A percentile compares a stretch with the other conserved stretches of the same genome.
Evolutionary conservation across 176 grass and related monocot species (phyloP).

Genomic region (Cocos nucifera): DNA sequence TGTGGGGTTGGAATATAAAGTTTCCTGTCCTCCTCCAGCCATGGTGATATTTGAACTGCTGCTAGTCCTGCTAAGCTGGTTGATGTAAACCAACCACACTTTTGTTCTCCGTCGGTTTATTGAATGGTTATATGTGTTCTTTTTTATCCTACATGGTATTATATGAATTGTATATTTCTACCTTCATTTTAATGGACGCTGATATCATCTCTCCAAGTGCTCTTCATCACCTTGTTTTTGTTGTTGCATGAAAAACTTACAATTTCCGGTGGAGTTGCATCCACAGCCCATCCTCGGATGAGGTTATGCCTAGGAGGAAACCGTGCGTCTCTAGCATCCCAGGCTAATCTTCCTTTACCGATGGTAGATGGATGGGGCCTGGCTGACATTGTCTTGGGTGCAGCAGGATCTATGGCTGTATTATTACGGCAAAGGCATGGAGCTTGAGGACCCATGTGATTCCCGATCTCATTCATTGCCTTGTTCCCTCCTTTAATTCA

Average conservation of each 20-base stretch:
- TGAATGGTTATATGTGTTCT: neutral
- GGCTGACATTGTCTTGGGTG: neutral
- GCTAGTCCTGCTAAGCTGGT: neutral
- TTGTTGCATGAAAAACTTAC: neutral
- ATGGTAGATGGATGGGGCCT: neutral
- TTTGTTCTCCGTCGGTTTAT: neutral
- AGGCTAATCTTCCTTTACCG: neutral
- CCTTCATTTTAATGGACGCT: neutral
- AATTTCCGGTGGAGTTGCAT: neutral
- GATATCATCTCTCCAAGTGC: neutral
- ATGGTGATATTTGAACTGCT: neutral
- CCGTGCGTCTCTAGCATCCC: neutral
- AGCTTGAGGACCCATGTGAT: neutral
- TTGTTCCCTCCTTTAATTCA: neutral
- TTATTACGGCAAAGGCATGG: neutral
- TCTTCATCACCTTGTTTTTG: neutral
- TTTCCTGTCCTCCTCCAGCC: conserved; percentile 4
- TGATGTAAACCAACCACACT: neutral
- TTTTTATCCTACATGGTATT: neutral
- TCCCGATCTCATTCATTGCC: conserved; percentile 1
- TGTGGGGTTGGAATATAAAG: neutral
- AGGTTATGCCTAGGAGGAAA: neutral
- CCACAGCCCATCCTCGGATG: neutral
- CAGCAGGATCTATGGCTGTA: neutral
- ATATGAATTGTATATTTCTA: neutral